Base-by-base conservation (phyloP, 1,139 yeast species). In the Tardiomyces digboiensis region DNA sequence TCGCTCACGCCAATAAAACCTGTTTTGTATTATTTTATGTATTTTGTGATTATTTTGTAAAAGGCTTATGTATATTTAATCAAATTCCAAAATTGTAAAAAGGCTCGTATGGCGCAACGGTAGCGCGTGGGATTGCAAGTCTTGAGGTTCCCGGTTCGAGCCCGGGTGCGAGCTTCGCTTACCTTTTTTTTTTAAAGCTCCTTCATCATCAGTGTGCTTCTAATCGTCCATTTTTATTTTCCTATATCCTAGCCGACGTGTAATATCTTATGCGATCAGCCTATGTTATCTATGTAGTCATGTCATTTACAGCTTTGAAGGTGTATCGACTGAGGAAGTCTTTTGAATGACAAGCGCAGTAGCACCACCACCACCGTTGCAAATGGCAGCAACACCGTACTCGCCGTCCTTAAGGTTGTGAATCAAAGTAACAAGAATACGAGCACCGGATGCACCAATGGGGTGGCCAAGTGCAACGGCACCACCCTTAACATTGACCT, bases 331-430 rank as follows among this genome's bases (percentile, higher is more conserved):
- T 13, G 12, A 8, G 22, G 41, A 19, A n/a, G 69, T 55, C 56
- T 64, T 76, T 68, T 82, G 85, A 50, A 83, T 72, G 49, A 83
- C 78, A 50, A 83, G 66, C 19, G 89, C 74, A 41, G 95, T 83
- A 42, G 96, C 95, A 62, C 95, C 97, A 62, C 97, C 97, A 59
- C 97, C 97, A 71, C 97, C 97, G 65, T 88, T 88, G 74, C 97
- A 88, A 61, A 88, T 81, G 65, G 85, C 96, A 56, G 95, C 95
- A 54, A 79, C 84, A 64, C 97, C 97, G 52, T 80, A 70, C 68
- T 83, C 87, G 60, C 96, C 97, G 65, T 85, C 94, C 47, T 72
- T 61, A 62, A 88, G 75, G 37, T 81, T 80, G 53, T 83, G 76
- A 54, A 82, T 65, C 65, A 88, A 72, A 41, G 97, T 87, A 52